A percentile compares a stretch with the other conserved stretches of the same genome.
Evolutionary conservation across 805 yeast species (phyloP).

Genomic region (Hanseniaspora vineae): DNA sequence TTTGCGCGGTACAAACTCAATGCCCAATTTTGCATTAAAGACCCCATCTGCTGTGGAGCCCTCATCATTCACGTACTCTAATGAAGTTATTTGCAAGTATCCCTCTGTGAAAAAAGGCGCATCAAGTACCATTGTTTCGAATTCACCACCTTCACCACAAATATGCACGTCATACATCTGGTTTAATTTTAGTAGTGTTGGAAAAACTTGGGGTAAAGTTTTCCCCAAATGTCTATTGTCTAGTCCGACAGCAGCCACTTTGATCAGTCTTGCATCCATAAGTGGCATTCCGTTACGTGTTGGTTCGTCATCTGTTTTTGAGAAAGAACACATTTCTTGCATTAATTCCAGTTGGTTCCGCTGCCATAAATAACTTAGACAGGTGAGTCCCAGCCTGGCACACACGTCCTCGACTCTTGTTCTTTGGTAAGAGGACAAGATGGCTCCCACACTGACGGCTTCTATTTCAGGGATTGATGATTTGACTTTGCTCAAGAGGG

Average conservation of each 20-base stretch:
- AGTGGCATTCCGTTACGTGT: constrained; percentile 4
- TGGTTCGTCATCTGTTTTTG: constrained; percentile 12
- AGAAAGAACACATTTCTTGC: constrained; percentile 56
- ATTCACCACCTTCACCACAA: constrained; percentile 99
- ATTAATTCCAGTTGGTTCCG: constrained; percentile 67
- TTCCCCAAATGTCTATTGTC: constrained; percentile 54
- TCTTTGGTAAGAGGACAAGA: constrained; percentile 87
- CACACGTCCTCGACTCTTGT: constrained; percentile 91
- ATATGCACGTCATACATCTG: constrained; percentile 68
- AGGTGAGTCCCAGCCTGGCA: constrained; percentile 49
- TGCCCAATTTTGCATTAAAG: constrained; percentile 46
- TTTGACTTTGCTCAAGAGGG: constrained; percentile 37
- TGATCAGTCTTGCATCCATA: constrained; percentile 73
- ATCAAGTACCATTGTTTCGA: constrained; percentile 84
- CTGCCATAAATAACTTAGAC: constrained; percentile 82
- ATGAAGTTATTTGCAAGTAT: constrained; percentile 1
- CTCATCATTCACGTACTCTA: constrained; percentile 27
- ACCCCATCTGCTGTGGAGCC: constrained; percentile 44
- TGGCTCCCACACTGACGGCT: constrained; percentile 94
- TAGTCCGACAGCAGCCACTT: constrained; percentile 89
- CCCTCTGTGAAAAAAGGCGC: constrained; percentile 67
- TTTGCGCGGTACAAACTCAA: constrained; percentile 32
- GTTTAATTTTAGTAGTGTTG: constrained; percentile 46
- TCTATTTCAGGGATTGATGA: constrained; percentile 53
- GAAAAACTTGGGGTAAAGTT: constrained; percentile 47